Base-by-base conservation (phyloP, 345 rosid species). In the Murraya paniculata region DNA sequence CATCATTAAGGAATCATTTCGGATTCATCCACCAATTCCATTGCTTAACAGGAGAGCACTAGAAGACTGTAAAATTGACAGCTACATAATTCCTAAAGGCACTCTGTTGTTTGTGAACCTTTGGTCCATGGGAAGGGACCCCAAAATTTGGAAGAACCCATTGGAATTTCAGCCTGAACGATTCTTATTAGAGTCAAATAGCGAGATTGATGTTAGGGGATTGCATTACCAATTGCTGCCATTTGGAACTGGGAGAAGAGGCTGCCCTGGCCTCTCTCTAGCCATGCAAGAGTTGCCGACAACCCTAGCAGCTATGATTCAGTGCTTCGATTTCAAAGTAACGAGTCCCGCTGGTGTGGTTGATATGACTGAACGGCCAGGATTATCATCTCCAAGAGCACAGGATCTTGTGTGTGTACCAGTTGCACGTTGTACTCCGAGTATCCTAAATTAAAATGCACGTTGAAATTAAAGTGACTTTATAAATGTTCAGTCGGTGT, bases 1-100 rank as follows among this genome's bases (percentile, higher is more conserved):
- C 66, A 74, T 87, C 35, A 30, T 85, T 4, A 87, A 89, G 73
- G 90, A 89, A 74, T 69, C 87, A 2, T 76, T 89, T 27, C 81
- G 91, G 18, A 77, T 89, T 33, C 91, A 89, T 81, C 91, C 90
- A 0, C 85, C 89, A 2, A 68, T 88, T 13, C 91, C 91, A 2
- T 74, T 86, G 84, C 3, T 88, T 7, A 19, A 76, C 0, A 83
- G 91, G 28, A 85, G 72, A 67, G 77, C 88, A 9, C 33, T 61
- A 1, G 28, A 80, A 24, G 83, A 81, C 9, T 80, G 85, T 68
- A 30, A 59, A 18, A 58, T 88, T 19, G 66, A 4, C 6, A 4
- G 4, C 56, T 50, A 16, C 56, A 16, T 50, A 50, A 50, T 50
- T 16, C 87, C 90, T 5, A 39, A 41, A 25, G 50, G 74, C 9